phyloP scores from a whole-genome alignment of 2,329 filamentous ascomycete genomes.

The Zalaria sp. region DNA sequence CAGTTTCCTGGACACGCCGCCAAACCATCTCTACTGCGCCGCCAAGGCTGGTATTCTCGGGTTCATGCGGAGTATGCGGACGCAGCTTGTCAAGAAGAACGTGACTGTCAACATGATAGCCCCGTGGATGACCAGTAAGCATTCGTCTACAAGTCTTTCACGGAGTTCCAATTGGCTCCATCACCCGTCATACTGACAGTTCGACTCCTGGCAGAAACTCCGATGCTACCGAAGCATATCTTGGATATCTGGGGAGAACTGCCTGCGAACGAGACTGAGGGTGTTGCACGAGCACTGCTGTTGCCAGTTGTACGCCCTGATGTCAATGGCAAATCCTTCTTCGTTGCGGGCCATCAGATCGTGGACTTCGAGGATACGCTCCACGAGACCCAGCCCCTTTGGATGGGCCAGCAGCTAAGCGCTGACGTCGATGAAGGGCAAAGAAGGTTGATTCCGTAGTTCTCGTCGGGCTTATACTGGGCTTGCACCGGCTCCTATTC shows the following conservation, averaged over 20 bases:
- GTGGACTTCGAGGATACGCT: slow-evolving; percentile 15
- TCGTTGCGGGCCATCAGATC: slow-evolving; percentile 11
- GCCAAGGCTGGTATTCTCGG: slow-evolving; percentile 14
- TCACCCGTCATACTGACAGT: no score
- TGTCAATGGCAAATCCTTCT: slow-evolving; percentile 11
- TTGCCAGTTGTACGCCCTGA: slow-evolving; percentile 11
- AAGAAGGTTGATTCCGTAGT: slow-evolving; percentile 2
- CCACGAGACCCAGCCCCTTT: slow-evolving; percentile 11
- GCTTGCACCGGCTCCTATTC: no score
- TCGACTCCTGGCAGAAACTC: slow-evolving; percentile 1
- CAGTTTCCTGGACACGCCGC: slow-evolving; percentile 11
- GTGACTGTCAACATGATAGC: slow-evolving; percentile 13
- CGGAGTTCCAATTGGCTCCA: no score
- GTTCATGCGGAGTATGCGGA: slow-evolving; percentile 11
- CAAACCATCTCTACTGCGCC: slow-evolving; percentile 11
- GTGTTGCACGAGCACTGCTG: slow-evolving; percentile 12
- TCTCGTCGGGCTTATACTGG: background rate
- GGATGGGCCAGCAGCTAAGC: slow-evolving; percentile 13
- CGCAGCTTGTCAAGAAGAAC: slow-evolving; percentile 7
- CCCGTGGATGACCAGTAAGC: slow-evolving; percentile 16
- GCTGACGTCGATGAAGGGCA: slow-evolving; percentile 11
- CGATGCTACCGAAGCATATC: slow-evolving; percentile 4
- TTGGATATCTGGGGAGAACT: slow-evolving; percentile 10
- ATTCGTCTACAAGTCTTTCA: no score
- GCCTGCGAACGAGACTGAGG: slow-evolving; percentile 11